A percentile compares a stretch with the other conserved stretches of the same genome.
Evolutionary conservation across 768 basidiomycete genomes (phyloP).

Genomic region (Lentinula guzmanii): DNA sequence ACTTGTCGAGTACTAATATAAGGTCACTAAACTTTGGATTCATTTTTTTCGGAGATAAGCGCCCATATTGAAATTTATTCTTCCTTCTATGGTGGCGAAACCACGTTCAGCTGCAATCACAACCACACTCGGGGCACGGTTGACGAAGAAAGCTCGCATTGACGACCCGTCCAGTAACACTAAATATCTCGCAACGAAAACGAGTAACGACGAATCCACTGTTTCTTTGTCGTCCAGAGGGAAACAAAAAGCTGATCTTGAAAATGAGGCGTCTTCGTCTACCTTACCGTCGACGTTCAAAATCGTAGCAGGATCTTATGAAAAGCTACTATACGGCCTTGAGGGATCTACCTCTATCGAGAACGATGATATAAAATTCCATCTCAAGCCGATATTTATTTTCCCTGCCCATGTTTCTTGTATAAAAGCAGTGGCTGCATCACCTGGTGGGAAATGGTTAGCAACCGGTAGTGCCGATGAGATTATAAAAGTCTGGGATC

Average conservation of each 20-base stretch:
- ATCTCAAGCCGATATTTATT: conserved; percentile 80
- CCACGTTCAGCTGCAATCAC: neutral
- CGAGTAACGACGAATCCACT: neutral
- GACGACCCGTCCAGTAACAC: neutral
- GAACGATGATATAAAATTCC: conserved; percentile 24
- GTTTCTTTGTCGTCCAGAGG: conserved; percentile 10
- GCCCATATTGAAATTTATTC: neutral
- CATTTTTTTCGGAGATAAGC: neutral
- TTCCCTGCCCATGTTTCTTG: conserved; percentile 96
- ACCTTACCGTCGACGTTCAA: conserved; percentile 64
- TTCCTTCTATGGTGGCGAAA: neutral
- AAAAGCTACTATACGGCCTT: conserved; percentile 91
- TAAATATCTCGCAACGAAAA: neutral
- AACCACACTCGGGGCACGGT: neutral
- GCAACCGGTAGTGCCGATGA: conserved; percentile 96
- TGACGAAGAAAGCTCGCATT: neutral
- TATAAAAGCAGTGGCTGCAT: conserved; percentile 85
- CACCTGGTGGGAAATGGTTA: conserved; percentile 92
- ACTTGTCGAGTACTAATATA: no score
- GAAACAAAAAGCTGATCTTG: conserved; percentile 13
- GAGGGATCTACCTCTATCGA: conserved; percentile 50
- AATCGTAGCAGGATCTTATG: conserved; percentile 90
- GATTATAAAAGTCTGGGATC: conserved; percentile 95
- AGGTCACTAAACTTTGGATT: no score
- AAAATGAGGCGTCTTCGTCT: conserved; percentile 8